Evolutionary conservation across 2,329 filamentous ascomycete genomes (phyloP), one percentile per base, ranked within the genome.

Genomic region (Alternaria viburni): DNA sequence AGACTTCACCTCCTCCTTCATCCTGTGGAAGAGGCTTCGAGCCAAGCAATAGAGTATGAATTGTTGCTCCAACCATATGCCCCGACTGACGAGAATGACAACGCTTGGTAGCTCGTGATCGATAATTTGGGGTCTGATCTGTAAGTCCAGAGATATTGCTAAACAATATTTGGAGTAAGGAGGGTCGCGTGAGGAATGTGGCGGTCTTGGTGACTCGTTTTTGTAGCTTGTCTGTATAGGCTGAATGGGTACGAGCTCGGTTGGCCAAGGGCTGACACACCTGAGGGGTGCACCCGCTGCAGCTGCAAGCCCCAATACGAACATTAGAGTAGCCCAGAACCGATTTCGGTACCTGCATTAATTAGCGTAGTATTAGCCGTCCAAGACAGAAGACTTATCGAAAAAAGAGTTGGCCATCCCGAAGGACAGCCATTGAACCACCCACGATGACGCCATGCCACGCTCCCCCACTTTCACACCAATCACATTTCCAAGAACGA

Each of bases 301-400:
- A 50, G 36, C 51, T 46, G 26, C 21, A 50, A 57, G 43, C 32
- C 46, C 21, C 32, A 25, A 66, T 59, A 68, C 66, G 61, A 64
- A 44, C 17, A 15, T 15, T 17, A 32, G 44, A 51, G 25, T n/a
- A 26, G 23, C n/a, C n/a, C 56, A 25, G 41, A 7, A 8, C 41
- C 17, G 19, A 51, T 13, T 15, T 23, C 26, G 9, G 17, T 10
- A 41, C 45, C 57, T 67, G 44, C 15, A 19, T 19, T 21, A 6
- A 61, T 77, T 70, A 78, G 70, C 62, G 73, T 70, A 76, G 72
- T 17, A 76, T 50, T 21, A 56, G 54, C 44, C 67, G 55, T 45
- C 62, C 17, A 6, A 55, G 21, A 57, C 32, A 73, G 67, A 58
- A 54, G 11, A 83, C 81, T 79, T 82, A 83, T 83, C 72, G 78